A percentile compares a stretch with the other conserved stretches of the same genome.
Conservation (phyloP, 257 asterid genomes). For the Scutellaria barbata region DNA sequence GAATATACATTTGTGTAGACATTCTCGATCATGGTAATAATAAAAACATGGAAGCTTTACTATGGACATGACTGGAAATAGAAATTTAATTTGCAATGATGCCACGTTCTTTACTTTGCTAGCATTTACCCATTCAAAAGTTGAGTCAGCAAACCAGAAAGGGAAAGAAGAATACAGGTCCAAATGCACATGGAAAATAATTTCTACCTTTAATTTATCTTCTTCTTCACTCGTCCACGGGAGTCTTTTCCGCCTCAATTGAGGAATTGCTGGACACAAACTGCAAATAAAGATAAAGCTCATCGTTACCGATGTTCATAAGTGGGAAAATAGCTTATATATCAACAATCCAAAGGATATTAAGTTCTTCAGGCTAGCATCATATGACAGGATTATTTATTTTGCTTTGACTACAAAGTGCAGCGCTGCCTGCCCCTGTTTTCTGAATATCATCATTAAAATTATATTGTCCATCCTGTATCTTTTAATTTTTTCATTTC, state of each 20-base stretch:
- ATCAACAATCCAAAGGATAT: not conserved
- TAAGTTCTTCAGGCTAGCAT: slow-evolving; percentile 26
- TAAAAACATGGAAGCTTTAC: no score
- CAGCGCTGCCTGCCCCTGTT: not conserved
- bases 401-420: slow-evolving; percentile 14
- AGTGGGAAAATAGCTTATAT: slow-evolving; percentile 10
- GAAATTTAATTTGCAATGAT: no score
- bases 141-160: not conserved
- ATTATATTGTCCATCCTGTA: not conserved
- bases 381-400: not conserved
- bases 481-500: not conserved
- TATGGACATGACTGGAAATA: no score
- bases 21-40: no score
- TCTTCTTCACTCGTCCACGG: slow-evolving; percentile 70
- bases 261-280: slow-evolving; percentile 42
- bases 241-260: slow-evolving; percentile 46
- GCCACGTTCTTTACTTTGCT: no score
- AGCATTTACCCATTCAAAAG: not conserved
- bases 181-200: not conserved
- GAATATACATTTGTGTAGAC: no score
- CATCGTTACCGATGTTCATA: not conserved
- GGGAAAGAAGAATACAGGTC: slow-evolving; percentile 3
- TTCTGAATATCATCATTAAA: not conserved
- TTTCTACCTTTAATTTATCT: slow-evolving; percentile 59
- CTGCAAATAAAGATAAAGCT: slow-evolving; percentile 48